Evolutionary conservation across 1,139 yeast species (phyloP), one percentile per base, ranked within the genome.

Genomic region (Geotrichum klebahnii): DNA sequence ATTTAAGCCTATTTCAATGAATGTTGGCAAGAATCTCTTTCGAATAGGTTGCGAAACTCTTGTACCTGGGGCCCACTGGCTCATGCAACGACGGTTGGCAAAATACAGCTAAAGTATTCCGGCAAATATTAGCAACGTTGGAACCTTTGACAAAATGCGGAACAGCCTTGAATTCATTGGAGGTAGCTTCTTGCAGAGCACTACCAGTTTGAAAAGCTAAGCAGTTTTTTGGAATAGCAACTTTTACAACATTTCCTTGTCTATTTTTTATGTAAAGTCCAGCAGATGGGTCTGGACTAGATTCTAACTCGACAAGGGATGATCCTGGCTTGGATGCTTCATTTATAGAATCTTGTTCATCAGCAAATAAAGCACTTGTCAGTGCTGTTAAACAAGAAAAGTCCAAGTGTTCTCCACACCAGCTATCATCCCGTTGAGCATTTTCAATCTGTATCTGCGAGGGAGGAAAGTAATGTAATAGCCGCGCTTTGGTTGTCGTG

Each of bases 401-500:
- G 62, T 81, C 85, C 42, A 75, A 58, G 60, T 81, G 86, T 57
- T 79, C 82, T 1, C 84, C 84, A 64, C 86, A 81, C 85, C 86
- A 81, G 48, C 72, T 71, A 3, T 53, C 55, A 5, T 53, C 55
- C 1, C 46, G 49, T 2, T 52, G 48, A 1, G 42, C 42, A 12
- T 28, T 23, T 10, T 26, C 26, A 5, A 20, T n/a, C 24, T 19
- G 26, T 2, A 31, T 26, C 19, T 36, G 16, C 4, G 48, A 16
- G n/a, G 36, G 36, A 2, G 53, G 53, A 40, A 48, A 79, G 59
- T 81, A 81, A 57, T 80, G 84, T 46, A 81, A 64, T 36, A 81
- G 64, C 24, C 85, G 65, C 0, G 85, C 85, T 58, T 80, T 80
- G 22, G 84, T 74, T 34, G 82, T 76, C 14, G 79, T 76, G 6